Percentiles rank a stretch among this genome's conserved stretches.
Evolutionary conservation across 1,139 yeast species (phyloP).

Genomic region (Pneumocystis oryctolagi): DNA sequence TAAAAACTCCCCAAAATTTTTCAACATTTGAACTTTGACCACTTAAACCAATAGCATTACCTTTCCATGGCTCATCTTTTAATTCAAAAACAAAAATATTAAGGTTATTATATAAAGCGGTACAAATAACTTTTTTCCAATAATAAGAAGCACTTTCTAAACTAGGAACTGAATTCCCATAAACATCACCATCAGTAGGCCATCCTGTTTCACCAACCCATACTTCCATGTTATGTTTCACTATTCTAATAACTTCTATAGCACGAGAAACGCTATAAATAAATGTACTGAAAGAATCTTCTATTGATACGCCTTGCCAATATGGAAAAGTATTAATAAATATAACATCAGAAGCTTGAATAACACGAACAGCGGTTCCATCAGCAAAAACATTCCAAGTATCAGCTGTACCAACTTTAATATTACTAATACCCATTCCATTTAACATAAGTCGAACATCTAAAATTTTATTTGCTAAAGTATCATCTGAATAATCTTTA

Average conservation of each 20-base stretch:
- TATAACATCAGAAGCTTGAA: conserved; percentile 66
- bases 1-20: conserved; percentile 15
- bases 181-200: conserved; percentile 81
- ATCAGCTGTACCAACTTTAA: conserved; percentile 84
- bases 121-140: conserved; percentile 84
- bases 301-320: conserved; percentile 92
- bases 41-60: conserved; percentile 1
- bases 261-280: conserved; percentile 95
- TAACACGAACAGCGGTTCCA: conserved; percentile 52
- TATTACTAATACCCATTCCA: conserved; percentile 54
- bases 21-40: conserved; percentile 12
- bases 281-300: conserved; percentile 75
- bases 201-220: conserved; percentile 99
- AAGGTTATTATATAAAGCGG: conserved; percentile 88
- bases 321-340: conserved; percentile 91
- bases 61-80: conserved; percentile 86
- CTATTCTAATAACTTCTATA: conserved; percentile 65
- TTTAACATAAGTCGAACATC: conserved; percentile 43
- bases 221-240: conserved; percentile 73
- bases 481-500: conserved; percentile 55
- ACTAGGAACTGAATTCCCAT: conserved; percentile 38
- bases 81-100: conserved; percentile 89
- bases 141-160: conserved; percentile 56
- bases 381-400: conserved; percentile 89
- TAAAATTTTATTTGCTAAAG: conserved; percentile 39